These are phyloP conservation scores for Cyclotella cryptica DNA, from an alignment of 108 stramenopile genomes.

Conservation along the genomic window DNA sequence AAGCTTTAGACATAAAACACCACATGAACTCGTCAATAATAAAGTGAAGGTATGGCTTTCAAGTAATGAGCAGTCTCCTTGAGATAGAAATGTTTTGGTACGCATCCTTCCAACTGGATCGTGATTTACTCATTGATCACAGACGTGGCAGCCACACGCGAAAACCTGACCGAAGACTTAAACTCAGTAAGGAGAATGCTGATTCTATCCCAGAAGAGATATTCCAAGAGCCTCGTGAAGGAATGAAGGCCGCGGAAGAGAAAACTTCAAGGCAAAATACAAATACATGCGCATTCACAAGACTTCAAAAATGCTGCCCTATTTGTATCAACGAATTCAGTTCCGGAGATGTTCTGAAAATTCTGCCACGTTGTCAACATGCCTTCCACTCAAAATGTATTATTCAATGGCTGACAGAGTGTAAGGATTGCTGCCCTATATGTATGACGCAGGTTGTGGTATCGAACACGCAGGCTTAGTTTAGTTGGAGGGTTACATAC, in stretches of 20 bases:
- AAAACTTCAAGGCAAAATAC: neutral
- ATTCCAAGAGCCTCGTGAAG: neutral
- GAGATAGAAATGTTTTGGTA: constrained; percentile 4
- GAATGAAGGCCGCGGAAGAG: neutral
- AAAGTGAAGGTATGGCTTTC: neutral
- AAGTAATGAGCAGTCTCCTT: constrained; percentile 3
- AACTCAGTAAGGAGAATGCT: neutral
- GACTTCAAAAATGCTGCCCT: neutral
- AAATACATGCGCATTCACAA: neutral
- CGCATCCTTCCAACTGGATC: neutral
- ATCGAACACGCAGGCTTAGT: neutral
- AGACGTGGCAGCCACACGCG: constrained; percentile 1
- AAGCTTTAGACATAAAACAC: neutral
- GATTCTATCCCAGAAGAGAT: neutral
- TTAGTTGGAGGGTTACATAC: no score
- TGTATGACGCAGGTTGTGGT: neutral
- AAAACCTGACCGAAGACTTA: neutral
- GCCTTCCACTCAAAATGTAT: constrained; percentile 1
- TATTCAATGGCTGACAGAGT: neutral
- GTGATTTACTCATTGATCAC: constrained; percentile 1
- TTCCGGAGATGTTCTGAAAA: neutral
- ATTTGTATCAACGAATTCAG: constrained; percentile 5
- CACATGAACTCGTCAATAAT: neutral
- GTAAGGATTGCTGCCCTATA: neutral
- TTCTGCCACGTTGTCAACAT: neutral